Evolutionary conservation across 2,329 filamentous ascomycete genomes (phyloP).

Genomic region (Xylariaceae sp.): DNA sequence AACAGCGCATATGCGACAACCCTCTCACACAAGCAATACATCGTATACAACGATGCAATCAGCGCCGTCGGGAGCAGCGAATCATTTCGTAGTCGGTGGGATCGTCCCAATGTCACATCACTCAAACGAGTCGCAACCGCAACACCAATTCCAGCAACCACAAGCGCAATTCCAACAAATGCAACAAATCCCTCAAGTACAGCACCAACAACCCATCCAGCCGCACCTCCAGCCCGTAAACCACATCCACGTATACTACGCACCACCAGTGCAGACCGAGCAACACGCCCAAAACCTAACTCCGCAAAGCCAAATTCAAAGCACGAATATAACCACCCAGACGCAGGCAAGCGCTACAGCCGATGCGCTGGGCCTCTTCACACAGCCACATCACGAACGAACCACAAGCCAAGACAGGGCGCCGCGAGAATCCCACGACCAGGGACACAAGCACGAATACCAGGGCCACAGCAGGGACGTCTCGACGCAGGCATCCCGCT

Average conservation of each 20-base stretch:
- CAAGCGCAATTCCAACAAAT: slow-evolving; percentile 7
- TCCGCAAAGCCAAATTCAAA: neutral
- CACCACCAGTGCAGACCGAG: slow-evolving; percentile 1
- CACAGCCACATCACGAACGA: neutral
- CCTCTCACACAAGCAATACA: no score
- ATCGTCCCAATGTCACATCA: slow-evolving; percentile 4
- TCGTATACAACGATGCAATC: slow-evolving; percentile 14
- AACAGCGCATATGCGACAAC: no score
- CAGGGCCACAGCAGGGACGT: slow-evolving; percentile 7
- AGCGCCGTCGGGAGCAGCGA: slow-evolving; percentile 12
- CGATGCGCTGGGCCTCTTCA: slow-evolving; percentile 10
- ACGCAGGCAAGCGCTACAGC: neutral
- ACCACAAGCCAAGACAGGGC: neutral
- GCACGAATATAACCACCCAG: neutral
- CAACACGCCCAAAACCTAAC: neutral
- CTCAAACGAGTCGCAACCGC: slow-evolving; percentile 5
- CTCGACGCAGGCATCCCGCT: neutral
- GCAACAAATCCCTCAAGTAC: neutral
- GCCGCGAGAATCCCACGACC: neutral
- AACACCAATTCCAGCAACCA: neutral
- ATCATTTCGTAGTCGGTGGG: slow-evolving; percentile 3
- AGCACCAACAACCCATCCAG: neutral
- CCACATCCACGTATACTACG: slow-evolving; percentile 20
- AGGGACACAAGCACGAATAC: neutral
- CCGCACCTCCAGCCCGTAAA: slow-evolving; percentile 18